Conservation (phyloP, 257 asterid genomes). For the Nicotiana tabacum region DNA sequence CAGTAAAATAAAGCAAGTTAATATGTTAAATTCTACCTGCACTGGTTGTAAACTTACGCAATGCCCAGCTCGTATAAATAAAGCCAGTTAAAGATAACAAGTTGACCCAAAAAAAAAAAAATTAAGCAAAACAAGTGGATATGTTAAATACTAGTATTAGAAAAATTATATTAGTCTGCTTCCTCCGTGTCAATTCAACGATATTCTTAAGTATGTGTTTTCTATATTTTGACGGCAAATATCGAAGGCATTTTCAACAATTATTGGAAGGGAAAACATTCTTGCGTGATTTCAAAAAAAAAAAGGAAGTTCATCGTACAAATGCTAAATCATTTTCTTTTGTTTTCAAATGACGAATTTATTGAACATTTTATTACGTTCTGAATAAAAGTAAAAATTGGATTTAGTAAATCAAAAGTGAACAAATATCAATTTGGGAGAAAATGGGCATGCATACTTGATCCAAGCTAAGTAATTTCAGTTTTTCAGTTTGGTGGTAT, state of each 20-base stretch:
- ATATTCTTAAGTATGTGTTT: too few species aligned
- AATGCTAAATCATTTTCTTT: background rate
- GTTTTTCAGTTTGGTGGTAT: background rate
- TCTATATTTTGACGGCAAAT: background rate
- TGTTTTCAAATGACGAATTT: background rate
- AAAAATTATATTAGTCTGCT: too few species aligned
- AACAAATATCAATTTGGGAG: background rate
- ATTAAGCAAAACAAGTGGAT: too few species aligned
- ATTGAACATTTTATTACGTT: background rate
- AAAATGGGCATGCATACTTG: background rate
- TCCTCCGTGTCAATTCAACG: background rate
- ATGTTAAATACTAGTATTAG: too few species aligned
- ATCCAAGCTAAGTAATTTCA: background rate
- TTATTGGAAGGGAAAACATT: background rate
- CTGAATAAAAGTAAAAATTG: background rate
- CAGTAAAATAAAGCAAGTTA: background rate
- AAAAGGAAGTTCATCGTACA: background rate
- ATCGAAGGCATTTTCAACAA: background rate
- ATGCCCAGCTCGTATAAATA: background rate
- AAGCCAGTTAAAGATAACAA: too few species aligned
- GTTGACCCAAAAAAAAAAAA: too few species aligned
- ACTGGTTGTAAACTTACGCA: background rate
- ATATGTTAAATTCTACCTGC: background rate
- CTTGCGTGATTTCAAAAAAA: background rate
- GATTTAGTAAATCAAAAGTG: background rate